Percentiles rank a stretch among this genome's conserved stretches.
Conservation (phyloP, 2,329 filamentous ascomycete species). For the Fusarium sp. region DNA sequence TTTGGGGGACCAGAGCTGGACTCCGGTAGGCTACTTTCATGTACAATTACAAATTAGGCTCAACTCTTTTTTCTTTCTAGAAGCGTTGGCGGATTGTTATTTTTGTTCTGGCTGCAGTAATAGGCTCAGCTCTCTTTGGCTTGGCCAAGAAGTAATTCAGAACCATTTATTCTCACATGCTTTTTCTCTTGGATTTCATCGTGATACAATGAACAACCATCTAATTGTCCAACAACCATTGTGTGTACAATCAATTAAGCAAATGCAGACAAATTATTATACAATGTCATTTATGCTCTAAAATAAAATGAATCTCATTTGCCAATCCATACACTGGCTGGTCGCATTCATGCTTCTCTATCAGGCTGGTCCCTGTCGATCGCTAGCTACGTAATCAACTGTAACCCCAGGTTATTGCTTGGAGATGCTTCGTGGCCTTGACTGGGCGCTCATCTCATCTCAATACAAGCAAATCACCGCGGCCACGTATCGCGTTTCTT, state of each 20-base stretch:
- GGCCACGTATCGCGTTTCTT: constrained; percentile 17
- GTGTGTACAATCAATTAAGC: neutral
- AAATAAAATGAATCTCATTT: constrained; percentile 4
- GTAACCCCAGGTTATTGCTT: constrained; percentile 11
- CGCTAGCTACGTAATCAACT: constrained; percentile 36
- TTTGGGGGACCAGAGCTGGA: constrained; percentile 1
- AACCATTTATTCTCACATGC: neutral
- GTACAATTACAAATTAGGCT: neutral
- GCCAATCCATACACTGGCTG: constrained; percentile 15
- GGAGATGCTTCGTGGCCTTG: constrained; percentile 40
- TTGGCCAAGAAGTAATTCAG: constrained; percentile 11
- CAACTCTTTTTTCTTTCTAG: neutral
- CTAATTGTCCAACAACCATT: neutral
- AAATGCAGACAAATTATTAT: neutral
- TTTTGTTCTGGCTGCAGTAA: neutral
- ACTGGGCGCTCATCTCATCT: constrained; percentile 1
- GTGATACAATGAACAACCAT: neutral
- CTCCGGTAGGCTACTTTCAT: constrained; percentile 9
- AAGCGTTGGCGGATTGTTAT: neutral
- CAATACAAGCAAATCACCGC: constrained; percentile 2
- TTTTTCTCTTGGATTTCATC: neutral
- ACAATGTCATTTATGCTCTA: neutral
- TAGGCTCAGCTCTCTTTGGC: constrained; percentile 5
- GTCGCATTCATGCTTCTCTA: constrained; percentile 5
- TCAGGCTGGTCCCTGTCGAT: constrained; percentile 31